These are phyloP conservation scores for Fraxinus ornus DNA, from an alignment of 305 asterid genomes.

Conservation along the genomic window DNA sequence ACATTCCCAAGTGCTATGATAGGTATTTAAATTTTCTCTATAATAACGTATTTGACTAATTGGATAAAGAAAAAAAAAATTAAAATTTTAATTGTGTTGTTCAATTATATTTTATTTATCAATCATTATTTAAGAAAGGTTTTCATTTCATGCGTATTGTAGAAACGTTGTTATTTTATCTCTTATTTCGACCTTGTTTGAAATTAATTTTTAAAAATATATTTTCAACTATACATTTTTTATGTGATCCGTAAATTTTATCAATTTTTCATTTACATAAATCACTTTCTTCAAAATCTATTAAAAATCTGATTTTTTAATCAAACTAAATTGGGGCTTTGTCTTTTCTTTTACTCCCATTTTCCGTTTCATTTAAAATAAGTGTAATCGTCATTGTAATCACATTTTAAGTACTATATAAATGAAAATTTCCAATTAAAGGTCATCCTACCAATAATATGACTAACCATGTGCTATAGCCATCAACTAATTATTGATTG, in stretches of 20 bases:
- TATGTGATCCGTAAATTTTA: not conserved
- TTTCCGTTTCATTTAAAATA: too few species aligned
- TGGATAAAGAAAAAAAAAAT: not conserved
- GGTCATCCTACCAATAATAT: slow-evolving; percentile 3
- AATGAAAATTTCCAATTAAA: not conserved
- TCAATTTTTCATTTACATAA: not conserved
- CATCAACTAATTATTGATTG: slow-evolving; percentile 22
- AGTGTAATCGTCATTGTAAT: not conserved
- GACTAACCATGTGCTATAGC: slow-evolving; percentile 30
- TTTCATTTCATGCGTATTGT: not conserved
- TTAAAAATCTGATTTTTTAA: too few species aligned
- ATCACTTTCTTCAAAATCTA: not conserved
- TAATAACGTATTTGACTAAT: not conserved
- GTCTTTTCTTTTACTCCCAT: not conserved
- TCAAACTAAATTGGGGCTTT: not conserved
- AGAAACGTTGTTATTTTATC: not conserved
- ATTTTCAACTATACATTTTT: not conserved
- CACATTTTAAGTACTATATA: not conserved
- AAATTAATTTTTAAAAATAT: too few species aligned
- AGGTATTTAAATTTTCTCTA: not conserved
- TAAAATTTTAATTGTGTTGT: not conserved
- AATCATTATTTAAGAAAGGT: not conserved
- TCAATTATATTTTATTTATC: not conserved
- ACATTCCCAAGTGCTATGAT: not conserved
- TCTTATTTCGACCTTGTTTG: not conserved